Percentiles rank a stretch among this genome's conserved stretches.
Conservation (phyloP, 805 yeast genomes). For the Sugiyamaella chiloensis region DNA sequence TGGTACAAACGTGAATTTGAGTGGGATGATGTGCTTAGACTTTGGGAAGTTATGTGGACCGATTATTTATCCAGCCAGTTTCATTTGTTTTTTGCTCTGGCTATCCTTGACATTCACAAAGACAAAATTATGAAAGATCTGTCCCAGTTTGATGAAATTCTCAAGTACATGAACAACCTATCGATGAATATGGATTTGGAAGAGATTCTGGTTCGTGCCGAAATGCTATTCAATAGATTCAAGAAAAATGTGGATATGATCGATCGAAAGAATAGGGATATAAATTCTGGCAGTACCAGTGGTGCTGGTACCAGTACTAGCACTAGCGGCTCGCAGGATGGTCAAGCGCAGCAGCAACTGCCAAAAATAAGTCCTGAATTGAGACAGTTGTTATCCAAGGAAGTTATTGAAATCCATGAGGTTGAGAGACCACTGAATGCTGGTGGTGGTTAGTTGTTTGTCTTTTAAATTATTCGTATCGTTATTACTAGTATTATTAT, state of each 20-base stretch:
- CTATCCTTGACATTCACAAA: slow-evolving; percentile 84
- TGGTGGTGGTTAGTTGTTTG: slow-evolving; percentile 28
- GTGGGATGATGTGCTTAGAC: slow-evolving; percentile 67
- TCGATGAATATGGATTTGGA: slow-evolving; percentile 71
- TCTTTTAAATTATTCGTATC: too few relatives aligned
- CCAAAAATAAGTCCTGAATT: slow-evolving; percentile 47
- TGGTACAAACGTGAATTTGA: slow-evolving; percentile 92
- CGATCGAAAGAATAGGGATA: slow-evolving; percentile 42
- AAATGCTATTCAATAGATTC: slow-evolving; percentile 75
- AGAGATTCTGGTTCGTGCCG: slow-evolving; percentile 79
- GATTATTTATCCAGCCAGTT: slow-evolving; percentile 83
- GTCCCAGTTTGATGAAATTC: slow-evolving; percentile 80
- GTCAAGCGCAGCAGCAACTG: slow-evolving; percentile 13
- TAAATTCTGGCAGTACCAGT: slow-evolving; percentile 23
- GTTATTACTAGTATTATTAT: too few relatives aligned
- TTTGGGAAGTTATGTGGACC: slow-evolving; percentile 96
- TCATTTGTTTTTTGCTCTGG: slow-evolving; percentile 81
- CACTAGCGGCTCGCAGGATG: slow-evolving; percentile 13
- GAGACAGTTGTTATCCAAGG: slow-evolving; percentile 55
- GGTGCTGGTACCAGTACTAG: slow-evolving; percentile 12
- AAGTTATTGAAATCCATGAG: slow-evolving; percentile 65
- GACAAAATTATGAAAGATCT: slow-evolving; percentile 71
- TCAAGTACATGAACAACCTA: slow-evolving; percentile 89
- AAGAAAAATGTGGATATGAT: slow-evolving; percentile 74
- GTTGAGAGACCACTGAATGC: slow-evolving; percentile 35